Evolutionary conservation across 768 basidiomycete genomes (phyloP).

Genomic region (Tubosaeta sp.): DNA sequence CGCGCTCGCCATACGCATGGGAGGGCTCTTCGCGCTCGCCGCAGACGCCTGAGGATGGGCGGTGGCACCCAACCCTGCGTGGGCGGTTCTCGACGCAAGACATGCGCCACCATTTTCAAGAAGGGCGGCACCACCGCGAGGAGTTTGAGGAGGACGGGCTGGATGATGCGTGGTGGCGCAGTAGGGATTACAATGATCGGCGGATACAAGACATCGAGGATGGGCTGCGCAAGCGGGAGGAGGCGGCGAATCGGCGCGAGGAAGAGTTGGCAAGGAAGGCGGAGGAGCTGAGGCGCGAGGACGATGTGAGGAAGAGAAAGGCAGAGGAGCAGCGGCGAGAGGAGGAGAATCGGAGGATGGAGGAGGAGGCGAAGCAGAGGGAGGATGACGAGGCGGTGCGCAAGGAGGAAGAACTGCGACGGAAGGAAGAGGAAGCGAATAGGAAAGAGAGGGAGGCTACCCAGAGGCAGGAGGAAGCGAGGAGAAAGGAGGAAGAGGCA

Average conservation of each 20-base stretch:
- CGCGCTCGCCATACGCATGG: conserved; percentile 27
- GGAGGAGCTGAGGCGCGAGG: conserved; percentile 34
- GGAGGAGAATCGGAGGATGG: conserved; percentile 22
- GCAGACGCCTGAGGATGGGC: conserved; percentile 17
- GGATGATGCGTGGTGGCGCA: conserved; percentile 29
- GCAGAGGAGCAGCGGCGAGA: conserved; percentile 28
- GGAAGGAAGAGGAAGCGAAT: conserved; percentile 31
- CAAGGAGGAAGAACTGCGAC: conserved; percentile 27
- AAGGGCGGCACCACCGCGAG: conserved; percentile 24
- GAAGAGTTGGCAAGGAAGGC: conserved; percentile 33
- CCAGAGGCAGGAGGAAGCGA: conserved; percentile 24
- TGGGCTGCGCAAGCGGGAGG: conserved; percentile 30
- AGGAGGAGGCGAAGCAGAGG: conserved; percentile 26
- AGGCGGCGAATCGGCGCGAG: conserved; percentile 32
- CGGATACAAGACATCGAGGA: conserved; percentile 32
- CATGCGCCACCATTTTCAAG: conserved; percentile 26
- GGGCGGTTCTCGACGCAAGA: conserved; percentile 29
- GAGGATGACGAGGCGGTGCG: conserved; percentile 23
- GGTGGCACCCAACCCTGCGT: conserved; percentile 27
- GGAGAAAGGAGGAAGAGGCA: conserved; percentile 24
- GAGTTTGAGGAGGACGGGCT: conserved; percentile 28
- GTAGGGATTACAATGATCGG: conserved; percentile 30
- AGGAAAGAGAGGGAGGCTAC: conserved; percentile 26
- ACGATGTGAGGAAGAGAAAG: conserved; percentile 22
- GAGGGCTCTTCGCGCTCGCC: conserved; percentile 26